Conservation (phyloP, 768 basidiomycete species). For the Tricholoma furcatifolium region DNA sequence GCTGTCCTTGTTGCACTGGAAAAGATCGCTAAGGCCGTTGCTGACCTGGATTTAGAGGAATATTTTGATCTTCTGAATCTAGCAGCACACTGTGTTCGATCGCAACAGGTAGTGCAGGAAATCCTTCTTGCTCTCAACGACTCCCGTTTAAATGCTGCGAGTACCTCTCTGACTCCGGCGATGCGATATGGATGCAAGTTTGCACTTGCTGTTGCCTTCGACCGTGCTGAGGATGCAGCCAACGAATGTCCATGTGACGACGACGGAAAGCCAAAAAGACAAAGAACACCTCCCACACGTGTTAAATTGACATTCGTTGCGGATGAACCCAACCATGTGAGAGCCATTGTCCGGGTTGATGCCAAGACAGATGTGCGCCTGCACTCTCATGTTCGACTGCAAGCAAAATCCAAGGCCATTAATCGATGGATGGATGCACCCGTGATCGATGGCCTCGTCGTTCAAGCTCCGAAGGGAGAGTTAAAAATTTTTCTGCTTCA, state of each 20-base stretch:
- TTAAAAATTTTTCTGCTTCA: conserved; percentile 52
- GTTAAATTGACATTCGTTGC: conserved; percentile 37
- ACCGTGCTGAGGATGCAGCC: conserved; percentile 64
- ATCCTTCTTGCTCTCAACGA: conserved; percentile 60
- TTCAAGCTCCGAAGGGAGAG: conserved; percentile 50
- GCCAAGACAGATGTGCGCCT: conserved; percentile 46
- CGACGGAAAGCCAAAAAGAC: conserved; percentile 49
- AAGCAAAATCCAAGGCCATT: conserved; percentile 54
- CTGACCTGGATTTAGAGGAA: conserved; percentile 32
- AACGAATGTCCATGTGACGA: conserved; percentile 69
- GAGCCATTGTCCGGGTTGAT: conserved; percentile 58
- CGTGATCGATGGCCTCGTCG: conserved; percentile 61
- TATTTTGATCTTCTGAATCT: conserved; percentile 57
- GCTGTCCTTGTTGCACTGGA: conserved; percentile 60
- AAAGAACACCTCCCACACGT: conserved; percentile 40
- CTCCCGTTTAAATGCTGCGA: conserved; percentile 26
- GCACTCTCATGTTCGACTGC: conserved; percentile 66
- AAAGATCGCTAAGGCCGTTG: conserved; percentile 47
- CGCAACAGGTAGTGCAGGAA: conserved; percentile 54
- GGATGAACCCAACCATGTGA: conserved; percentile 37
- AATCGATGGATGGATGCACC: conserved; percentile 45
- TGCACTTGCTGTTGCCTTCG: conserved; percentile 56
- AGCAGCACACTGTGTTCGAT: conserved; percentile 49
- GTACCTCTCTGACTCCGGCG: conserved; percentile 19
- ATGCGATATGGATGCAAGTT: conserved; percentile 53